Evolutionary conservation across 2,329 filamentous ascomycete genomes (phyloP), one percentile per base, ranked within the genome.

Genomic region (Ophiostoma australiae): DNA sequence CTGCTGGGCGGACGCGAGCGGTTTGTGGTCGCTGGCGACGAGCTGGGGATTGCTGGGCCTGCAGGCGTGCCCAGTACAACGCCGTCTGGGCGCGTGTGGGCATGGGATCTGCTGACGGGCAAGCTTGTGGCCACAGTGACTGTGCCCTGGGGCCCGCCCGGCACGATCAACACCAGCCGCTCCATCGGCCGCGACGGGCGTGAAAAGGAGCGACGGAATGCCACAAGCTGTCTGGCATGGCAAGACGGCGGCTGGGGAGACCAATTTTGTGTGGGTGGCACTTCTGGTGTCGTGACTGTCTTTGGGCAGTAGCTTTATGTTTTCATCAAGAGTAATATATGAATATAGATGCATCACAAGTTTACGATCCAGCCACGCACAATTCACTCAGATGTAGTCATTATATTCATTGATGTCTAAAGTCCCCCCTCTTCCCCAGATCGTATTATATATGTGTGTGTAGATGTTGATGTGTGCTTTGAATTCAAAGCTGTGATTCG

Each of bases 91-190:
- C 84, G 84, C 76, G 80, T 93, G 8, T 89, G 90, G 82, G 92
- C 88, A 1, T 98, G 94, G 94, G 93, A 97, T 80, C 81, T 97
- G 27, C 78, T 97, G 70, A 90, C 86, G 6, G 94, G 92, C 1
- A 86, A 89, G 70, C 78, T 91, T 69, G 83, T 87, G 72, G 87
- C 90, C 41, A 87, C 83, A 74, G 80, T 97, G 6, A 80, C 78
- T 48, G 82, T 87, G 3, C 85, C 86, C 0, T 87, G 86, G 86
- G 85, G 86, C 1, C 72, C 73, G 15, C 73, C 72, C 7, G 80
- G 80, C 58, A 83, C 83, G 55, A 78, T 78, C 20, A 72, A 58
- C 0, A 82, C 80, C 77, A 88, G 83, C 78, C 85, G 80, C 75
- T 82, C 83, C 15, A 79, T 90, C 17, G 87, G 87, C 0, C 83